Evolutionary conservation across 495 filamentous ascomycete species (phyloP).

Genomic region (Penicillium malachiteum): DNA sequence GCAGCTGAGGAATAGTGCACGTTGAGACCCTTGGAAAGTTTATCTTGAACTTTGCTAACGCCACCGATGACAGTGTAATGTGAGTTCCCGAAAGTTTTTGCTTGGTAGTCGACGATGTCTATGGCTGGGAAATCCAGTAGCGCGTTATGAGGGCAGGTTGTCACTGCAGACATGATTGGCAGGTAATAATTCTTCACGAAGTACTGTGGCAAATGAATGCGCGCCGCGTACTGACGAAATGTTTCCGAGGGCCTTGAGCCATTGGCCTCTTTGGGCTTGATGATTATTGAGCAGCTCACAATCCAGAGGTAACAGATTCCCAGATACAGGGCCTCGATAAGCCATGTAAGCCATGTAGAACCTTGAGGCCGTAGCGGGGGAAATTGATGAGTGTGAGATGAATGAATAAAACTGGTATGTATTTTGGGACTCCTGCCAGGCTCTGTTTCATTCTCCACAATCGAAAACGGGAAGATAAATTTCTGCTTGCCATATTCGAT

Average conservation of each 20-base stretch:
- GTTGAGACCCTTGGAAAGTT: constrained; percentile 31
- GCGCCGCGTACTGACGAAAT: constrained; percentile 39
- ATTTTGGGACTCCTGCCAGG: not conserved
- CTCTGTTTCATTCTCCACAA: constrained; percentile 3
- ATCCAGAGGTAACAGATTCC: constrained; percentile 49
- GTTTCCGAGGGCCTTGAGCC: constrained; percentile 31
- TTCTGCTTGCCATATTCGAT: constrained; percentile 42
- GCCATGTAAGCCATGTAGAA: constrained; percentile 23
- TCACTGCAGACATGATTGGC: constrained; percentile 51
- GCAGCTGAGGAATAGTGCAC: constrained; percentile 10
- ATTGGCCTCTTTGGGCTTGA: constrained; percentile 28
- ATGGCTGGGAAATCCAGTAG: constrained; percentile 50
- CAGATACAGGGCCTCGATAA: constrained; percentile 40
- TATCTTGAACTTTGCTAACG: constrained; percentile 43
- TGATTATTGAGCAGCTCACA: constrained; percentile 44
- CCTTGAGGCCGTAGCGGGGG: constrained; percentile 33
- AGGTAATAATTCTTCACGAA: constrained; percentile 48
- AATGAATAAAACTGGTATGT: constrained; percentile 40
- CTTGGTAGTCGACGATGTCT: constrained; percentile 49
- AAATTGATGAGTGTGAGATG: constrained; percentile 49
- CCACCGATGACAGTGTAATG: constrained; percentile 51
- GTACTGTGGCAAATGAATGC: constrained; percentile 45
- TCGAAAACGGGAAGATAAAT: constrained; percentile 40
- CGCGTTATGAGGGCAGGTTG: constrained; percentile 52
- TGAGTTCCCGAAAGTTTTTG: constrained; percentile 39